These are phyloP conservation scores for Skeletonema costatum DNA, from an alignment of 108 stramenopile genomes.

Conservation along the genomic window DNA sequence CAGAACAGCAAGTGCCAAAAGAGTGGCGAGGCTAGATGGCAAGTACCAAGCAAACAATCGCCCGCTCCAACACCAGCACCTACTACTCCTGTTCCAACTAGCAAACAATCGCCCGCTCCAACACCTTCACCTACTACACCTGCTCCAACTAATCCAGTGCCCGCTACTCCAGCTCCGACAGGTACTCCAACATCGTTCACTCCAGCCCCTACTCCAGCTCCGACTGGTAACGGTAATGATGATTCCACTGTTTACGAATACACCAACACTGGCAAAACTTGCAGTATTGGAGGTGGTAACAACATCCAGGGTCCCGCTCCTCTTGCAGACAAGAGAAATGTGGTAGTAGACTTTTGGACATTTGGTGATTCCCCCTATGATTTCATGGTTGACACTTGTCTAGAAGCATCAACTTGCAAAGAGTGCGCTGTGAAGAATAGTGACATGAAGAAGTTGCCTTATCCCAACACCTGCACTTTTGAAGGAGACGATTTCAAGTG, in stretches of 20 bases:
- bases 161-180: neutral
- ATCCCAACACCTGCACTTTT: too few species aligned
- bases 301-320: neutral
- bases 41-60: neutral
- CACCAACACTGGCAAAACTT: neutral
- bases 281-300: neutral
- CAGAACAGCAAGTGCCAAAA: neutral
- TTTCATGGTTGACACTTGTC: neutral
- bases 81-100: neutral
- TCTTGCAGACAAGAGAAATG: neutral
- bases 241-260: neutral
- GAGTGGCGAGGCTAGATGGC: neutral
- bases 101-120: neutral
- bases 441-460: too few species aligned
- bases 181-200: neutral
- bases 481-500: too few species aligned
- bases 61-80: neutral
- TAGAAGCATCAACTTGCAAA: too few species aligned
- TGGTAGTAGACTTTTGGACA: neutral
- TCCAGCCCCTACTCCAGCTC: neutral
- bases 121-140: neutral
- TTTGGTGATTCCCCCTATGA: neutral
- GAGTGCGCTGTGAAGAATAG: too few species aligned
- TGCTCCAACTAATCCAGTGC: neutral
- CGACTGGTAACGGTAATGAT: neutral